Conservation (phyloP, 139 green algal species). For the Edaphochlamys debaryana region DNA sequence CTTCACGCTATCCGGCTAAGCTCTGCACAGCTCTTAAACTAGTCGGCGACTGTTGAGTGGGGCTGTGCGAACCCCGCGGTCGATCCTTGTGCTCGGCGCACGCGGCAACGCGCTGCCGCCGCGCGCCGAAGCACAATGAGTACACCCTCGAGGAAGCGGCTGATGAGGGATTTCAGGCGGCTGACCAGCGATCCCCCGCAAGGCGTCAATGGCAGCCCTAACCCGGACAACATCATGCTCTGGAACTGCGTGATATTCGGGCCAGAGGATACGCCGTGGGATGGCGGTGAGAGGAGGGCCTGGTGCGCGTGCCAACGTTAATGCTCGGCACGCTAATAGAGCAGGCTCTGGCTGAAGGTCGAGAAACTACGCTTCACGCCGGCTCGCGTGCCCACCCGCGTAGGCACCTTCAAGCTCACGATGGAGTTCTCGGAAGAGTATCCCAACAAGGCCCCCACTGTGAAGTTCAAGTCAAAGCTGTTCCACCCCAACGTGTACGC, state of each 20-base stretch:
- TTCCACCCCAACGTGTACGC: conserved; percentile 99
- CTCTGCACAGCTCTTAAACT: too few species aligned
- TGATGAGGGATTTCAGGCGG: conserved; percentile 94
- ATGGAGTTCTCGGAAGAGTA: conserved; percentile 98
- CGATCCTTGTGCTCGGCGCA: too few species aligned
- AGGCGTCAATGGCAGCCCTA: conserved; percentile 93
- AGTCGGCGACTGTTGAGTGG: too few species aligned
- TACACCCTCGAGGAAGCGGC: conserved; percentile 50
- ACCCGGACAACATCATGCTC: conserved; percentile 96
- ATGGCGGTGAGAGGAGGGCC: conserved; percentile 80
- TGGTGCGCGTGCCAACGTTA: too few species aligned
- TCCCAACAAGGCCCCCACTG: conserved; percentile 95
- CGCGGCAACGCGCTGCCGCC: too few species aligned
- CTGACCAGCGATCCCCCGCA: conserved; percentile 93
- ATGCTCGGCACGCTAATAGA: too few species aligned
- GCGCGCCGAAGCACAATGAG: too few species aligned
- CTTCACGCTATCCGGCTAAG: too few species aligned
- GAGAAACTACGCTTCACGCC: too few species aligned
- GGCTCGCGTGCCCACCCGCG: too few species aligned
- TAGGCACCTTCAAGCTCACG: conserved; percentile 95
- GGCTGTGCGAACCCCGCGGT: too few species aligned
- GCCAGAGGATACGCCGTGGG: conserved; percentile 96
- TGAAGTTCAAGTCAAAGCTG: conserved; percentile 95
- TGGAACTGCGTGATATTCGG: conserved; percentile 99
- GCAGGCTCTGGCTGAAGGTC: too few species aligned